Evolutionary conservation across 2,329 filamentous ascomycete genomes (phyloP).

Genomic region (Botryotinia convoluta): DNA sequence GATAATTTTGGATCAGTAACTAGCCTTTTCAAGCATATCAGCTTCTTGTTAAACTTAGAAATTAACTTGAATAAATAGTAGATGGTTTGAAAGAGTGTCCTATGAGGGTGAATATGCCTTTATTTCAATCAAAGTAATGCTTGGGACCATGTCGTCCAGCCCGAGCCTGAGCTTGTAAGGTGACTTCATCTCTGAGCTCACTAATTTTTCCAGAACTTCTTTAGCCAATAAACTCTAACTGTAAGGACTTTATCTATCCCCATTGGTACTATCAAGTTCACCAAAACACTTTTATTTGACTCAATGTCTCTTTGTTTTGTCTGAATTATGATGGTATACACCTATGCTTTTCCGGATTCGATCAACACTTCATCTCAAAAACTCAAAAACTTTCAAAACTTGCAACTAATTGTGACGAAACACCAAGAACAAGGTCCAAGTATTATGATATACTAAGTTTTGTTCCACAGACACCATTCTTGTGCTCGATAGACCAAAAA

Average conservation of each 20-base stretch:
- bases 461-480: neutral
- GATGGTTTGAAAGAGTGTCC: neutral
- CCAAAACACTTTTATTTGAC: neutral
- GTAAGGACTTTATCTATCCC: rapidly evolving
- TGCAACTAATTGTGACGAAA: too few species aligned
- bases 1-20: neutral
- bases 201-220: neutral
- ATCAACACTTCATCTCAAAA: conserved; percentile 1
- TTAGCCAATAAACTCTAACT: too few species aligned
- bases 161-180: neutral
- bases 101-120: neutral
- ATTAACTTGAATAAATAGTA: neutral
- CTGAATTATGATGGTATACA: neutral
- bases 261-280: neutral
- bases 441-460: neutral
- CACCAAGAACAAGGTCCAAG: neutral
- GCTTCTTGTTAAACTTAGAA: neutral
- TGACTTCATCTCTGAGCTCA: neutral
- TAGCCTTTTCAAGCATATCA: neutral
- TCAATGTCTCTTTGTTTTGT: neutral
- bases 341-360: neutral
- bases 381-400: neutral
- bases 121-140: neutral
- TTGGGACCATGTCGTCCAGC: neutral
- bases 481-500: neutral